Evolutionary conservation across 2,329 filamentous ascomycete genomes (phyloP).

Genomic region (Fusarium hostae): DNA sequence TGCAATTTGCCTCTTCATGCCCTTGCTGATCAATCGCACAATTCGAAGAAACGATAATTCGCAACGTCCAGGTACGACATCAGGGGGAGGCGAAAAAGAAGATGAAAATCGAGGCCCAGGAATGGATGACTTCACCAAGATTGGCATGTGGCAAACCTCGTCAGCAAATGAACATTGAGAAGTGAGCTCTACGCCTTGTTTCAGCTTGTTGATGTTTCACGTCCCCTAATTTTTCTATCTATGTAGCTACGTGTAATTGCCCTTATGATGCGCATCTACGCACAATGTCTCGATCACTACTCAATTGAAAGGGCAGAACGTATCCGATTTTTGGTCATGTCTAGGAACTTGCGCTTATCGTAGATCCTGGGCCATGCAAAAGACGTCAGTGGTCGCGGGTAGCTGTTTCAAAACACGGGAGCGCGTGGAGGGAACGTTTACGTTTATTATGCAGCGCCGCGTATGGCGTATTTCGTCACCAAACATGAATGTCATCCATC

Average conservation of each 20-base stretch:
- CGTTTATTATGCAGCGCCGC: not conserved
- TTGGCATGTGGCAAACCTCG: conserved; percentile 40
- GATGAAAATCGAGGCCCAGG: conserved; percentile 9
- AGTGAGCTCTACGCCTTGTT: conserved; percentile 12
- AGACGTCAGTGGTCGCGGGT: conserved; percentile 30
- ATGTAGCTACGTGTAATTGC: conserved; percentile 6
- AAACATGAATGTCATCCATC: not conserved
- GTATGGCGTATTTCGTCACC: conserved; percentile 15
- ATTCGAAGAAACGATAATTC: not conserved
- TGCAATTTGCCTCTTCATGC: conserved; percentile 9
- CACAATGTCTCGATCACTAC: conserved; percentile 3
- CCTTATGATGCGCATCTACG: conserved; percentile 5
- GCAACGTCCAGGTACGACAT: not conserved
- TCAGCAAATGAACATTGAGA: conserved; percentile 12
- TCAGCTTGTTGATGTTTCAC: conserved; percentile 28
- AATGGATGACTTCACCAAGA: conserved; percentile 37
- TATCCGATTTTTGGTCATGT: conserved; percentile 4
- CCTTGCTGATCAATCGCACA: conserved; percentile 1
- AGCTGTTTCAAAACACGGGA: conserved; percentile 32
- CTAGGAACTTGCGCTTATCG: conserved; percentile 12
- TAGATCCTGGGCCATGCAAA: conserved; percentile 23
- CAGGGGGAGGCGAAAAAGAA: conserved; percentile 37
- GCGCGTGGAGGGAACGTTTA: not conserved
- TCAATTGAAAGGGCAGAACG: not conserved
- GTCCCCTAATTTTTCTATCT: conserved; percentile 14